A percentile compares a stretch with the other conserved stretches of the same genome.
phyloP scores from a whole-genome alignment of 768 basidiomycete genomes.

The Rhizopogon vinicolor region DNA sequence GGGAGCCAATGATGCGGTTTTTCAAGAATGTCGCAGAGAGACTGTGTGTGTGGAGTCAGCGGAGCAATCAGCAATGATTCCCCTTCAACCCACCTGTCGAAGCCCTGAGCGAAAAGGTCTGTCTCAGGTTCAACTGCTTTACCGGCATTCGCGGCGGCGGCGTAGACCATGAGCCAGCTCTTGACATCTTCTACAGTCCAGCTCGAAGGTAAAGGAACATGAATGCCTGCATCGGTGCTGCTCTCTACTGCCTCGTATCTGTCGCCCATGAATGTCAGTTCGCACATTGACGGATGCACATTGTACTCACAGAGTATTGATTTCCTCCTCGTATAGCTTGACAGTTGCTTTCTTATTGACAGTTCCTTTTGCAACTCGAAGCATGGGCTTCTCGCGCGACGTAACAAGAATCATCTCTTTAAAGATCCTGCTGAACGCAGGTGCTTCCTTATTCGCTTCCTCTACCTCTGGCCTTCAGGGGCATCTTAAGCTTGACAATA shows the following conservation, averaged over 20 bases:
- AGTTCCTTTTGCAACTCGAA: slow-evolving; percentile 44
- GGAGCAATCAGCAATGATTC: too few species aligned
- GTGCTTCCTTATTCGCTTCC: slow-evolving; percentile 36
- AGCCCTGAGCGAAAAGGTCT: too few species aligned
- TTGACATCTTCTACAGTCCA: slow-evolving; percentile 19
- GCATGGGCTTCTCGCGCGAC: slow-evolving; percentile 35
- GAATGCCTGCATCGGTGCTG: slow-evolving; percentile 11
- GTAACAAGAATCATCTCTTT: slow-evolving; percentile 50
- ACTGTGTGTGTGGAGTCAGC: neutral
- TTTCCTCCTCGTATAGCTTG: slow-evolving; percentile 37
- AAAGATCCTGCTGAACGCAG: slow-evolving; percentile 40
- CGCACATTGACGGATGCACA: neutral
- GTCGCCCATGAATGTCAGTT: neutral
- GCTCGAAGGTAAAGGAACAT: slow-evolving; percentile 13
- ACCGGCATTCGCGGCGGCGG: too few species aligned
- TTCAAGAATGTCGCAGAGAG: neutral
- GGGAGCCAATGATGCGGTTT: neutral
- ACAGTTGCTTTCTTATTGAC: slow-evolving; percentile 37
- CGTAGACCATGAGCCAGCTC: slow-evolving; percentile 24
- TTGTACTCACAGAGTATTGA: slow-evolving; percentile 36
- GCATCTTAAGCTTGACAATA: neutral
- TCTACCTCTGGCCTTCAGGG: slow-evolving; percentile 32
- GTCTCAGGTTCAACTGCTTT: too few species aligned
- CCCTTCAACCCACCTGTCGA: too few species aligned
- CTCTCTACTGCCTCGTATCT: slow-evolving; percentile 31